Conservation (phyloP, 805 yeast species). For the Pichia gijzeniarum region DNA sequence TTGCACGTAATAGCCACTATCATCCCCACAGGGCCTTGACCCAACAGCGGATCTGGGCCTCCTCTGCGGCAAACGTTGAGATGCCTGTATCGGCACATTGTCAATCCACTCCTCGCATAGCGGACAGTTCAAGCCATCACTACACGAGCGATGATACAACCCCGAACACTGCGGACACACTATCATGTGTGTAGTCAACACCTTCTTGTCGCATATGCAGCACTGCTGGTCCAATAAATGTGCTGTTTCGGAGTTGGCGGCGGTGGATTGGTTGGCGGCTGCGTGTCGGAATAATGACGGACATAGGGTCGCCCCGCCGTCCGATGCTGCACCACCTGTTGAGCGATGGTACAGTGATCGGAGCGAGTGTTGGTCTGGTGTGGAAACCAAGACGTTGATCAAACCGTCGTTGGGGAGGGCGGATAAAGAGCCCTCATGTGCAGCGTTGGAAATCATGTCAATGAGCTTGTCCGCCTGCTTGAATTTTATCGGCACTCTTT, state of each 20-base stretch:
- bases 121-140: conserved; percentile 28
- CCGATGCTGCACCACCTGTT: background rate
- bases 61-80: no score
- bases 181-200: conserved; percentile 19
- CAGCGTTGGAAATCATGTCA: conserved; percentile 3
- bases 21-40: conserved; percentile 3
- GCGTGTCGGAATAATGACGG: background rate
- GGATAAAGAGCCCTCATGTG: background rate
- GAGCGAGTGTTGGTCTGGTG: background rate
- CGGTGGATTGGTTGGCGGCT: background rate
- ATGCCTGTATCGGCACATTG: conserved; percentile 12
- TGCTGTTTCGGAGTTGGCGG: conserved; percentile 6
- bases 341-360: conserved; percentile 3
- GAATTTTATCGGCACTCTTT: conserved; percentile 2
- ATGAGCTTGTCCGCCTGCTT: conserved; percentile 10
- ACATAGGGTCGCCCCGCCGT: background rate
- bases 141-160: conserved; percentile 29
- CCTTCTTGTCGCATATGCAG: conserved; percentile 28
- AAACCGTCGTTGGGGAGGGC: conserved; percentile 1
- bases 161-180: conserved; percentile 29
- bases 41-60: no score
- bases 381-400: background rate
- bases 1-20: conserved; percentile 6
- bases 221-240: conserved; percentile 24
- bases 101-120: conserved; percentile 31